Percentiles rank a stretch among this genome's conserved stretches.
Evolutionary conservation across 2,329 filamentous ascomycete species (phyloP).

Genomic region (Ramularia endophylla): DNA sequence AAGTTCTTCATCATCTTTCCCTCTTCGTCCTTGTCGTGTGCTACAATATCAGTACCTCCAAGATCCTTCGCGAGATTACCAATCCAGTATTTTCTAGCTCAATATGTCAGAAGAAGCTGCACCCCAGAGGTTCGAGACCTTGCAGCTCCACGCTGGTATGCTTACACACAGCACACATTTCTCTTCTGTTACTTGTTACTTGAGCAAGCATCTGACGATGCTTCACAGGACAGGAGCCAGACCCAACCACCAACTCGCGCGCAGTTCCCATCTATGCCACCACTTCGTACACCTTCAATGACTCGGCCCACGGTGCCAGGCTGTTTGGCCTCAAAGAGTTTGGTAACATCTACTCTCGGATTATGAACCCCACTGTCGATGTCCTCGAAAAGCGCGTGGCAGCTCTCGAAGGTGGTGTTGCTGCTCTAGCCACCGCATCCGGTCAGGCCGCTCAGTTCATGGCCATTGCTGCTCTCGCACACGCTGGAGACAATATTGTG

Average conservation of each 20-base stretch:
- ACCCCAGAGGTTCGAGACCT: slow-evolving; percentile 44
- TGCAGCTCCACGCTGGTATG: slow-evolving; percentile 46
- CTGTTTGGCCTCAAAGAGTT: slow-evolving; percentile 96
- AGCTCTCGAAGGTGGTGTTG: slow-evolving; percentile 88
- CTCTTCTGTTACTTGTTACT: not conserved
- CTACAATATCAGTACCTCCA: not conserved
- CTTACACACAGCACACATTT: slow-evolving; percentile 2
- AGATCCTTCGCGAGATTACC: slow-evolving; percentile 4
- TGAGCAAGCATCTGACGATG: not conserved
- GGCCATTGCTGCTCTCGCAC: slow-evolving; percentile 74
- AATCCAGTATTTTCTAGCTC: slow-evolving; percentile 15
- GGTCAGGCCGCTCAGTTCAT: slow-evolving; percentile 93
- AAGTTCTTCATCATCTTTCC: not conserved
- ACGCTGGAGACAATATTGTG: slow-evolving; percentile 87
- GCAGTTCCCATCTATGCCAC: slow-evolving; percentile 96
- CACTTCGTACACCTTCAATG: slow-evolving; percentile 87
- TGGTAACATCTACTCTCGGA: slow-evolving; percentile 96
- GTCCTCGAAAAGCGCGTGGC: slow-evolving; percentile 96
- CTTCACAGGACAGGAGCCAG: slow-evolving; percentile 63
- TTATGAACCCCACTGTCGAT: slow-evolving; percentile 93
- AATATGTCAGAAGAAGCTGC: slow-evolving; percentile 33
- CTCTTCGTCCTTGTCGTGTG: not conserved
- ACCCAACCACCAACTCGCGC: slow-evolving; percentile 75
- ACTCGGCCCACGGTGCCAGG: slow-evolving; percentile 89
- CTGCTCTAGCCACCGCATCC: slow-evolving; percentile 76